Conservation (phyloP, 129 eudicot species). For the Solidago caesia region DNA sequence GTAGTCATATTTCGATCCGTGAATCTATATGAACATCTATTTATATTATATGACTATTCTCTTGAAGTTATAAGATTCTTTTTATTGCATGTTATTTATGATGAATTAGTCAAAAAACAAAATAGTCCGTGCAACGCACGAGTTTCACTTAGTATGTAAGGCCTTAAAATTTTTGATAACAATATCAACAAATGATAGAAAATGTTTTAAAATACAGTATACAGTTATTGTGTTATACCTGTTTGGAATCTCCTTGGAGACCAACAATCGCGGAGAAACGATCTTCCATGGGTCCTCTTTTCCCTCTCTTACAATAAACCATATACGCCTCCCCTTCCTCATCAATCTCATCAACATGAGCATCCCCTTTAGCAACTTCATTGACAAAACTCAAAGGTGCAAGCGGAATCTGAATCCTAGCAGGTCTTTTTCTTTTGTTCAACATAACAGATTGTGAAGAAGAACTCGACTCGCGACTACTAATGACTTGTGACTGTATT, state of each 20-base stretch:
- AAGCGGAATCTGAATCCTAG: constrained; percentile 59
- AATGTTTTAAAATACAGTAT: no score
- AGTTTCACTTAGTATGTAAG: no score
- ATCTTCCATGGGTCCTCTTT: constrained; percentile 67
- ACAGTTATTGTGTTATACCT: constrained; percentile 40
- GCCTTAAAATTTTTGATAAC: no score
- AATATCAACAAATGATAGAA: not conserved
- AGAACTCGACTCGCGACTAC: constrained; percentile 28
- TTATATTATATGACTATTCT: no score
- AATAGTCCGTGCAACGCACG: no score
- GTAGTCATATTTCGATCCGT: no score
- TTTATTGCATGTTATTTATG: no score
- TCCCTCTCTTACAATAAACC: constrained; percentile 76
- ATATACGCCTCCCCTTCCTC: constrained; percentile 62
- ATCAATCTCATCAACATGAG: constrained; percentile 54
- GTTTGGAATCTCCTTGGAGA: constrained; percentile 60
- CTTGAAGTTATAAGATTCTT: no score
- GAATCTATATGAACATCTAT: no score
- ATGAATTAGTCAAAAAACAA: no score
- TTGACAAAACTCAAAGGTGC: constrained; percentile 34
- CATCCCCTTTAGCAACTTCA: constrained; percentile 27
- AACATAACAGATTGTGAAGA: constrained; percentile 27
- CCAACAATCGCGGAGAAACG: constrained; percentile 56
- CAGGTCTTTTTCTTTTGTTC: constrained; percentile 71
- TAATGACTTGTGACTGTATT: not conserved